Evolutionary conservation across 129 eudicot species (phyloP), one percentile per base, ranked within the genome.

Genomic region (Pseudognaphalium luteoalbum): DNA sequence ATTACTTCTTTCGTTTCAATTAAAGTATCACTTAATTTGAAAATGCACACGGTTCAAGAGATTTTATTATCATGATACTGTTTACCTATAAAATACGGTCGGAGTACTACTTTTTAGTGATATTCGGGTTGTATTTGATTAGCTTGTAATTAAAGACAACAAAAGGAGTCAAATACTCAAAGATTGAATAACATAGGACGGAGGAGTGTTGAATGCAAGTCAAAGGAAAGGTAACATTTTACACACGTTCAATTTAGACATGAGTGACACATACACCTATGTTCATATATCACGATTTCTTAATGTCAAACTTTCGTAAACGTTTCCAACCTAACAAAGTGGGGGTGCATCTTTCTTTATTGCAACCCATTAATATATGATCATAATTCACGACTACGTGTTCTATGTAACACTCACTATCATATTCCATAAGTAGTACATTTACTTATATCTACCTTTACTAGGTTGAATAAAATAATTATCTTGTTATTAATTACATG

Each of bases 321-420:
- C 19, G 62, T 56, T 61, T 25, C 70, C 11, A 74, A 61, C 78
- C 78, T 74, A 74, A 62, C 70, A 12, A 22, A 41, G 37, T 42
- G 57, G 39, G 42, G 39, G 42, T 73, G 66, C 61, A 42, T 42
- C 1, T 10, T 42, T 42, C 2, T 54, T 17, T 54, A 54, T 54
- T 17, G 25, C 60, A 54, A 54, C 60, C 21, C 28, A 54, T 19
- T 54, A 54, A 19, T 54, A 9, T 19, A 15, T 54, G 19, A n/a
- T 16, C 8, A 19, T 56, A 5, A 1, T 16, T 12, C 19, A n/a
- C 17, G 22, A 56, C 4, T 44, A 19, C 21, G 61, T 56, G 61
- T n/a, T 56, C n/a, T 2, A 56, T n/a, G 22, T 19, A 19, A 56
- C 61, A 56, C 25, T 56, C 25, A 56, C 2, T n/a, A 51, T 51